Conservation (phyloP, 1,284 basidiomycete genomes). For the Moniliophthora roreri region DNA sequence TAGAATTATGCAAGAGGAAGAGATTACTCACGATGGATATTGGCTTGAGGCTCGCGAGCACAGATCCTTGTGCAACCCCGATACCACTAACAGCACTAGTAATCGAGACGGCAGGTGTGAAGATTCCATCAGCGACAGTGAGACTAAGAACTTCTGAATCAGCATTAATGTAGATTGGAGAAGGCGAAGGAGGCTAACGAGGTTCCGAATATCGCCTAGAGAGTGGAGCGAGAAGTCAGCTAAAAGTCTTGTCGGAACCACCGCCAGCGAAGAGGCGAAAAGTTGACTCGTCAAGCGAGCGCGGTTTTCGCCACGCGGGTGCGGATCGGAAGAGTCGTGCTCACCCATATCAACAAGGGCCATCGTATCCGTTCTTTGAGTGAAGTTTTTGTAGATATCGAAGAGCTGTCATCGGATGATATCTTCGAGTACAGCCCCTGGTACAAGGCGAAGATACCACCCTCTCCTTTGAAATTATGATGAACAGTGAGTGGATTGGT, state of each 20-base stretch:
- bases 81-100: constrained; percentile 68
- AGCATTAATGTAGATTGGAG: not conserved
- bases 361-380: constrained; percentile 38
- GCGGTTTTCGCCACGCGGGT: not conserved
- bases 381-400: constrained; percentile 26
- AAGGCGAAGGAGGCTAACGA: constrained; percentile 25
- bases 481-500: not conserved
- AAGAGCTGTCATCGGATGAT: constrained; percentile 46
- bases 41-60: constrained; percentile 44
- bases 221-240: not conserved
- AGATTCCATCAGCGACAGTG: constrained; percentile 62
- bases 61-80: constrained; percentile 52
- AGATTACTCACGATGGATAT: constrained; percentile 54
- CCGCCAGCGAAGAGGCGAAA: constrained; percentile 24
- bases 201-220: constrained; percentile 33
- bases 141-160: constrained; percentile 30
- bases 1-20: not conserved
- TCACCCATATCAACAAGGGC: constrained; percentile 56
- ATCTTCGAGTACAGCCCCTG: constrained; percentile 53
- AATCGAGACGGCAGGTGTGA: constrained; percentile 68
- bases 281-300: not conserved
- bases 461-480: constrained; percentile 44
- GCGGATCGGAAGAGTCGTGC: constrained; percentile 9
- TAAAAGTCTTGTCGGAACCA: not conserved
- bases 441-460: constrained; percentile 64